Evolutionary conservation across 768 basidiomycete genomes (phyloP).

Genomic region (Trametes gibbosa): DNA sequence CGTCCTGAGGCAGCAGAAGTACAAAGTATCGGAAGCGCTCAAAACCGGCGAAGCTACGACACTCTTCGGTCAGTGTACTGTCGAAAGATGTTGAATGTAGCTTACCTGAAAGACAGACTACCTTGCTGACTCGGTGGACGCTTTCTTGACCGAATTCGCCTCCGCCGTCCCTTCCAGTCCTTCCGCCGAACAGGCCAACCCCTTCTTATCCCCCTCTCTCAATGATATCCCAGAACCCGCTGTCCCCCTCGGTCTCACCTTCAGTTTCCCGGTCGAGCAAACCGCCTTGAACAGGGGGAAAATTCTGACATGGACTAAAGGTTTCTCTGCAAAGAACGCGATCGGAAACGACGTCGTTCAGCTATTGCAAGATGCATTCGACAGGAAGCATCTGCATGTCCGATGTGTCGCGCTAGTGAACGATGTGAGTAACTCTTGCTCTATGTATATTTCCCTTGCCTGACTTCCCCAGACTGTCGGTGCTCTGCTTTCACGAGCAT

Average conservation of each 20-base stretch:
- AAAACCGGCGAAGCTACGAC: constrained; percentile 89
- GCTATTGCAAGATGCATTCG: constrained; percentile 88
- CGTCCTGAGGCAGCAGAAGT: constrained; percentile 90
- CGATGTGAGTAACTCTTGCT: constrained; percentile 57
- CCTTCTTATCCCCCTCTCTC: constrained; percentile 20
- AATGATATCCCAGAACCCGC: constrained; percentile 25
- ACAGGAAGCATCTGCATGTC: constrained; percentile 89
- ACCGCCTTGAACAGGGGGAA: constrained; percentile 88
- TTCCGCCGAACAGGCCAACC: constrained; percentile 18
- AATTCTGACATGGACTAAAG: constrained; percentile 95
- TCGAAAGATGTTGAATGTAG: background rate
- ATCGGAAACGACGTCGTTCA: constrained; percentile 86
- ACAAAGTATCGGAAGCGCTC: constrained; percentile 88
- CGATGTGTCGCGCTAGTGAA: constrained; percentile 91
- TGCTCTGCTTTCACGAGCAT: constrained; percentile 88
- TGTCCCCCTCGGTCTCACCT: constrained; percentile 84
- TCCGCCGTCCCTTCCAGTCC: constrained; percentile 20
- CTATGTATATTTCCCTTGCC: background rate
- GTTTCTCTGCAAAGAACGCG: constrained; percentile 89
- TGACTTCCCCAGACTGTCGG: constrained; percentile 76
- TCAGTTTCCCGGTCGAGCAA: constrained; percentile 97
- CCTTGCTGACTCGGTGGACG: constrained; percentile 94
- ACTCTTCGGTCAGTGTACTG: constrained; percentile 66
- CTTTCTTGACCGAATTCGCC: constrained; percentile 72
- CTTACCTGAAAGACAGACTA: constrained; percentile 61